Percentiles rank a stretch among this genome's conserved stretches.
phyloP scores from a whole-genome alignment of 805 yeast species.

The Ogataea kodamae region DNA sequence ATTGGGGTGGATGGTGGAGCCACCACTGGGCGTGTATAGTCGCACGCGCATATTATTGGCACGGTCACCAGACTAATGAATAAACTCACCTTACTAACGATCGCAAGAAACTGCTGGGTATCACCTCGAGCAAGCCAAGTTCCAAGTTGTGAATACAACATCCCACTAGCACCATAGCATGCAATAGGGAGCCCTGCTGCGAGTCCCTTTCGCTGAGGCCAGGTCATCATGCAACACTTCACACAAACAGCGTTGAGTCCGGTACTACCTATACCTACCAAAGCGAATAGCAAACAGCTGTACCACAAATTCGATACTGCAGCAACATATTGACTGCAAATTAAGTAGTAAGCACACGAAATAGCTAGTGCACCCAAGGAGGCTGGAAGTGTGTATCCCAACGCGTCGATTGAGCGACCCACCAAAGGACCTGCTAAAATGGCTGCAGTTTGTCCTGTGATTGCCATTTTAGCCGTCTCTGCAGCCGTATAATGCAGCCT shows the following conservation, averaged over 20 bases:
- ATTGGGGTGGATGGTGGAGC: conserved; percentile 5
- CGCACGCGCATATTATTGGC: conserved; percentile 44
- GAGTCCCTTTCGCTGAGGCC: conserved; percentile 64
- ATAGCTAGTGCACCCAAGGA: conserved; percentile 48
- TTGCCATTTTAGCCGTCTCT: conserved; percentile 60
- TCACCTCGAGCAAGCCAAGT: conserved; percentile 52
- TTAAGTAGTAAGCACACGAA: conserved; percentile 51
- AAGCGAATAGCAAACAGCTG: conserved; percentile 45
- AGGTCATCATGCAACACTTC: conserved; percentile 69
- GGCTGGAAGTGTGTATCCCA: conserved; percentile 55
- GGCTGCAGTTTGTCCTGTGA: conserved; percentile 65
- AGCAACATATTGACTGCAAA: conserved; percentile 49
- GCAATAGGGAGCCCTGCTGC: conserved; percentile 77
- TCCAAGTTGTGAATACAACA: conserved; percentile 58
- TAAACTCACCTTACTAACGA: conserved; percentile 42
- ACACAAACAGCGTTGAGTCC: conserved; percentile 60
- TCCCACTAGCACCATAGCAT: conserved; percentile 71
- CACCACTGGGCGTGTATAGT: conserved; percentile 32
- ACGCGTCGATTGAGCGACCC: conserved; percentile 59
- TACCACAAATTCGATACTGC: conserved; percentile 36
- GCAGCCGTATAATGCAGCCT: conserved; percentile 57
- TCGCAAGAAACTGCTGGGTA: conserved; percentile 50
- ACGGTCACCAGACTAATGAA: conserved; percentile 41
- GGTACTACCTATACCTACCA: conserved; percentile 70
- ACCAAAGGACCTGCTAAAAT: conserved; percentile 64